Evolutionary conservation across 495 filamentous ascomycete genomes (phyloP), one percentile per base, ranked within the genome.

Genomic region (Cladorrhinum samala): DNA sequence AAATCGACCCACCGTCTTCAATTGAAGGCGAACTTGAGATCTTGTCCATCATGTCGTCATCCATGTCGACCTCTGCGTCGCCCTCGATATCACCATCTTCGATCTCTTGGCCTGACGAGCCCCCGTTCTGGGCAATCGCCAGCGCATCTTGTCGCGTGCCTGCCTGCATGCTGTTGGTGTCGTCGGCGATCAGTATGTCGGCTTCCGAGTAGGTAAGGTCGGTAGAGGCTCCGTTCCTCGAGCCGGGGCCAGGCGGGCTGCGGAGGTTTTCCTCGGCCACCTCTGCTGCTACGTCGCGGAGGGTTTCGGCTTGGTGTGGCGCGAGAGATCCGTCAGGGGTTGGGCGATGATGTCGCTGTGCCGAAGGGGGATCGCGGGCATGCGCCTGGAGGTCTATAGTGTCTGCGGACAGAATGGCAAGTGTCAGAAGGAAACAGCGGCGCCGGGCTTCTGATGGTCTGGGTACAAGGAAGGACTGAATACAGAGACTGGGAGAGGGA

Each of bases 21-120:
- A 99, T 99, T 50, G 91, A 96, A 56, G 93, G 93, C 57, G 91
- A 96, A 69, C 91, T 96, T 45, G 91, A 96, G 43, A 98, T 95
- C 71, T 92, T 92, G 74, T 96, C 93, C 85, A 92, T 88, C 75
- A 91, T 87, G 65, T 97, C 93, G 58, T 88, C 85, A 62, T 95
- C 92, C 67, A 88, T 66, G 50, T 82, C 74, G 57, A 88, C 84
- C 63, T 92, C 89, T 47, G 64, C 66, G 38, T 76, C 45, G 27
- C 78, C 80, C 58, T 90, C 91, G 36, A 80, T 77, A 59, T 90
- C 88, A 38, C 75, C 83, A 57, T 88, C 77, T 52, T 87, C 88
- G 46, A 76, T 77, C 54, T 86, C 79, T 45, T 81, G 77, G 21
- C 65, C 72, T 9, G 66, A 59, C 43, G 68, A 58, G 27, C 77